Evolutionary conservation across 257 asterid genomes (phyloP).

Genomic region (Nicotiana noctiflora): DNA sequence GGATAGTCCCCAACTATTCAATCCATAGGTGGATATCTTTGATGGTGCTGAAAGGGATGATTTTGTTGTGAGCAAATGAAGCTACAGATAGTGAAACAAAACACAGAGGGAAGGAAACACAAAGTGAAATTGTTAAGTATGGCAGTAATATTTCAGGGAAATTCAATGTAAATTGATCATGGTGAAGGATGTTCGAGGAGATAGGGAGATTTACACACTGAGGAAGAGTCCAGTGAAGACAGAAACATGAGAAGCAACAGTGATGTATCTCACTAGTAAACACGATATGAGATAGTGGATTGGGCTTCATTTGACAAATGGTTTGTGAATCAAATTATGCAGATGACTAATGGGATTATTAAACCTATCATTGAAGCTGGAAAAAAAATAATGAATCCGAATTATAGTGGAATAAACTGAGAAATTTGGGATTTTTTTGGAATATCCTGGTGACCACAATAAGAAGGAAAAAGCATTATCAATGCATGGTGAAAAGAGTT

Average conservation of each 20-base stretch:
- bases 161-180: not conserved
- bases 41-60: not conserved
- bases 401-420: not conserved
- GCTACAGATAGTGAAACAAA: not conserved
- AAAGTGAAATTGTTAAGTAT: not conserved
- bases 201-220: not conserved
- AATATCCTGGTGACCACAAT: not conserved
- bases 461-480: conserved; percentile 6
- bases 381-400: not conserved
- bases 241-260: not conserved
- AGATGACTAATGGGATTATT: not conserved
- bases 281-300: not conserved
- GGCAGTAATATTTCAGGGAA: not conserved
- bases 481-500: not conserved
- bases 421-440: not conserved
- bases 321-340: not conserved
- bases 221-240: not conserved
- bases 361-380: not conserved
- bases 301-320: not conserved
- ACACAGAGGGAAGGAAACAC: not conserved
- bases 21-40: too few species aligned
- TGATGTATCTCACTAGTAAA: not conserved
- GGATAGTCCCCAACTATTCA: not conserved
- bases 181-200: not conserved
- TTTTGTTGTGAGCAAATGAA: not conserved